phyloP scores from a whole-genome alignment of 2,329 filamentous ascomycete species.

The Sarocladium strictum region DNA sequence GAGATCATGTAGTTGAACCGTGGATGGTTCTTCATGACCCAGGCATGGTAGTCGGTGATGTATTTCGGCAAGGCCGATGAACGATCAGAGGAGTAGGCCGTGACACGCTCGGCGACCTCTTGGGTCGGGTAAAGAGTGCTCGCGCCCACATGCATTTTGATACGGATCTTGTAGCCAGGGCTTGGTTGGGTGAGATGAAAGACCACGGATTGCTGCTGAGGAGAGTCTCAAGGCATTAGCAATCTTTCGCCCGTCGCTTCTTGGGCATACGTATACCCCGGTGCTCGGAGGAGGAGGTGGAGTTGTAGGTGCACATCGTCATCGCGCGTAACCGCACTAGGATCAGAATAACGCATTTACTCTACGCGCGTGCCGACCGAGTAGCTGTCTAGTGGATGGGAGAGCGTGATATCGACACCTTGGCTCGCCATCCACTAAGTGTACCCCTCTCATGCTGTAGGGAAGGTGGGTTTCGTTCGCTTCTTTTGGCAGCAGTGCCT shows the following conservation, averaged over 20 bases:
- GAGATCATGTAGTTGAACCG: slow-evolving; percentile 34
- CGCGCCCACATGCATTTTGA: slow-evolving; percentile 32
- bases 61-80: slow-evolving; percentile 35
- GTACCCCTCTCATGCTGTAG: too few species aligned
- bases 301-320: background rate
- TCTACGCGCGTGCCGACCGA: too few species aligned
- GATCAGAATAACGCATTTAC: too few species aligned
- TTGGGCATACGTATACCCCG: background rate
- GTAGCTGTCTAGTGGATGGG: too few species aligned
- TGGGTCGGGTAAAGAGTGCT: slow-evolving; percentile 36
- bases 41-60: slow-evolving; percentile 36
- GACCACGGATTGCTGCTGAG: too few species aligned
- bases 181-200: background rate
- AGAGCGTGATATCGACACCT: too few species aligned
- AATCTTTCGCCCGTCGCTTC: background rate
- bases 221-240: too few species aligned
- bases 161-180: background rate
- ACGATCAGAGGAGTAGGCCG: slow-evolving; percentile 35
- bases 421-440: too few species aligned
- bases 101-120: slow-evolving; percentile 33
- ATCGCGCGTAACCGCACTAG: background rate
- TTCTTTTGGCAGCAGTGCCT: too few species aligned
- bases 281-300: slow-evolving; percentile 1
- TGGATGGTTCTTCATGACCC: slow-evolving; percentile 17
- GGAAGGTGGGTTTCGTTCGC: too few species aligned